Evolutionary conservation across 2,329 filamentous ascomycete species (phyloP).

Genomic region (Sporothrix pallida): DNA sequence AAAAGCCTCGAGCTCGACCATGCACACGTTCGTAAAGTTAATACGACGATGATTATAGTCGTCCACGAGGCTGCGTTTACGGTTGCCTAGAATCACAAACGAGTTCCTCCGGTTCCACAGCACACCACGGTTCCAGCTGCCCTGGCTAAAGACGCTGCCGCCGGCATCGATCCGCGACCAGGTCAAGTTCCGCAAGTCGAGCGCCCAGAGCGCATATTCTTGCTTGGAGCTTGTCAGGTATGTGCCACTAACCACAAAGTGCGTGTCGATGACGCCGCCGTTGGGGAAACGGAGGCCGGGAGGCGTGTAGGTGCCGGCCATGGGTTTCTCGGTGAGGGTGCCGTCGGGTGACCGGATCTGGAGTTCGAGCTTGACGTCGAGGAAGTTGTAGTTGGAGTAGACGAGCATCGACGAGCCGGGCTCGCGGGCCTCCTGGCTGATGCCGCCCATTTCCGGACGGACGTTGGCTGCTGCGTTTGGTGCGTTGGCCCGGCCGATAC

Average conservation of each 20-base stretch:
- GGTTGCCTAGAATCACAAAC: slow-evolving; percentile 93
- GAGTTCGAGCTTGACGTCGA: slow-evolving; percentile 94
- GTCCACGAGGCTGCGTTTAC: slow-evolving; percentile 90
- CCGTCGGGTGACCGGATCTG: slow-evolving; percentile 88
- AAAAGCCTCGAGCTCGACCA: slow-evolving; percentile 96
- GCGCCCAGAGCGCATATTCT: slow-evolving; percentile 95
- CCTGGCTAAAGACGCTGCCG: slow-evolving; percentile 91
- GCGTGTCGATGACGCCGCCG: slow-evolving; percentile 90
- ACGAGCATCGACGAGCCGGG: slow-evolving; percentile 82
- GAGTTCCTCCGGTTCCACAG: slow-evolving; percentile 92
- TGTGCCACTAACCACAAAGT: slow-evolving; percentile 96
- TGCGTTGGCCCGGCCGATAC: slow-evolving; percentile 66
- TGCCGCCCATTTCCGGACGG: slow-evolving; percentile 52
- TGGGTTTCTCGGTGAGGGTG: slow-evolving; percentile 81
- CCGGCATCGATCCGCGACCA: slow-evolving; percentile 97
- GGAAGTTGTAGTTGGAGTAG: slow-evolving; percentile 98
- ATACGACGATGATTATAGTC: slow-evolving; percentile 98
- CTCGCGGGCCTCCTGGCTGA: slow-evolving; percentile 62
- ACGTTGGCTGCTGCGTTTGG: slow-evolving; percentile 46
- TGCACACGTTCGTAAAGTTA: slow-evolving; percentile 95
- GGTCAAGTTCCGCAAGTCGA: slow-evolving; percentile 84
- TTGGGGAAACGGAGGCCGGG: slow-evolving; percentile 95
- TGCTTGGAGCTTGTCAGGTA: slow-evolving; percentile 98
- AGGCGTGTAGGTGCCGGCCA: slow-evolving; percentile 85
- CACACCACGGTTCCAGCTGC: slow-evolving; percentile 96